Evolutionary conservation across 306 rosid genomes (phyloP), one percentile per base, ranked within the genome.

Genomic region (Oemleria cerasiformis): DNA sequence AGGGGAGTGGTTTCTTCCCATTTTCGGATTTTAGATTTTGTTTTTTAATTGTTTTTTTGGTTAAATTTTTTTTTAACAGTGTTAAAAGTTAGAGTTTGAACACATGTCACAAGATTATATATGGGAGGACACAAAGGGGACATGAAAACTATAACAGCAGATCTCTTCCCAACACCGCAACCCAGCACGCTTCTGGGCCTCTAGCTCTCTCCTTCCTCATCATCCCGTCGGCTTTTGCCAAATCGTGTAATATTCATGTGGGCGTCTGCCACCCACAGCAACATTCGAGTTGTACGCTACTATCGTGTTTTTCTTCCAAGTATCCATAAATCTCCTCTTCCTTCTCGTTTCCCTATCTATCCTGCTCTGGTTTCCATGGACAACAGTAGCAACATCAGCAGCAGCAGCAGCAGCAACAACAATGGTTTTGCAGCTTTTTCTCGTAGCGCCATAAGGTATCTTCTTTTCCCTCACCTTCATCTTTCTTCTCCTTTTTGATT

Each of bases 361-460:
- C 73, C 61, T 19, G 9, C 77, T 43, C 41, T 25, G 2, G 9
- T 67, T 25, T 25, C 30, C 30, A 25, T 25, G 30, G 2, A 47
- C 41, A 14, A 61, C 14, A 51, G 8, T 51, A 19, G 56, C 21
- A 51, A 51, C 56, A 13, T 8, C 36, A 39, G 42, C 70, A 66
- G 34, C 21, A 21, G 19, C 71, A 58, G 36, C 68, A 72, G 64
- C 61, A 39, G 38, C 83, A 54, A 15, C 17, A 21, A 19, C 63
- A 75, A 79, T 73, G 73, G 84, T 21, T 82, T 78, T 49, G 60
- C 84, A 47, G 75, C 88, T 0, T 74, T 62, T 75, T 82, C 89
- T 49, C 89, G 81, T 70, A 66, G 83, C 42, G 65, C 68, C 65
- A 71, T 38, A 8, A 84, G 91, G 91, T 89, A 57, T 71, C 50